Percentiles rank a stretch among this genome's conserved stretches.
Conservation (phyloP, 2,329 filamentous ascomycete genomes). For the Volutella citrinella region DNA sequence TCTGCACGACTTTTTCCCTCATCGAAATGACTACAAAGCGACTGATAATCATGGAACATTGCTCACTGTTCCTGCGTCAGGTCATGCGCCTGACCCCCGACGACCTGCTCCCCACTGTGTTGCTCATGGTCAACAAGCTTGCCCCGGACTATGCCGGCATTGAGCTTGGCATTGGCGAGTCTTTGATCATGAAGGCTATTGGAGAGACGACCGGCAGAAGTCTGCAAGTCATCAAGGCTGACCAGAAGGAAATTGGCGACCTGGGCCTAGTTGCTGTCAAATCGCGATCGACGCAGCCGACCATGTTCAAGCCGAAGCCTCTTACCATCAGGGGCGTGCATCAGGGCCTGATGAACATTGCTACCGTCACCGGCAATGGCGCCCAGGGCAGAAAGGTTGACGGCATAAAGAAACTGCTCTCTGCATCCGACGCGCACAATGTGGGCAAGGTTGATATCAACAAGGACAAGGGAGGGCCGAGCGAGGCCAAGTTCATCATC, state of each 20-base stretch:
- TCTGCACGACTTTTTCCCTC: constrained; percentile 92
- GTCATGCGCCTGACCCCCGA: constrained; percentile 87
- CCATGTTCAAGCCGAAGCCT: constrained; percentile 96
- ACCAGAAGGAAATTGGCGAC: constrained; percentile 96
- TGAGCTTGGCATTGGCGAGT: constrained; percentile 97
- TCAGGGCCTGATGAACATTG: constrained; percentile 82
- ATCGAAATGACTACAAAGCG: constrained; percentile 94
- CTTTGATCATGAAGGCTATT: constrained; percentile 97
- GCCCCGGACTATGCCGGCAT: constrained; percentile 96
- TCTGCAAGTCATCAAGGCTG: constrained; percentile 84
- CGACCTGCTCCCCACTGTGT: constrained; percentile 82
- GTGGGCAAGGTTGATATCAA: constrained; percentile 82
- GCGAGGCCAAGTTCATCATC: constrained; percentile 91
- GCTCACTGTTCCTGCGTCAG: constrained; percentile 86
- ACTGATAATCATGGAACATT: constrained; percentile 82
- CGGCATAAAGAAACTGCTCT: constrained; percentile 93
- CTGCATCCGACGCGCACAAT: constrained; percentile 74
- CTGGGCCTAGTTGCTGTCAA: constrained; percentile 92
- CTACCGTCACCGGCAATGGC: constrained; percentile 80
- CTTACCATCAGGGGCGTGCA: constrained; percentile 85
- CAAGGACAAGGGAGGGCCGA: constrained; percentile 89
- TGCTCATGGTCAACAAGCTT: constrained; percentile 97
- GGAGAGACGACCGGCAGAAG: constrained; percentile 90
- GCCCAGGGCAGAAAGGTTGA: constrained; percentile 90
- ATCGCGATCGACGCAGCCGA: constrained; percentile 90